Conservation (phyloP, 2,329 filamentous ascomycete genomes). For the Aaosphaeria pasadenensis region DNA sequence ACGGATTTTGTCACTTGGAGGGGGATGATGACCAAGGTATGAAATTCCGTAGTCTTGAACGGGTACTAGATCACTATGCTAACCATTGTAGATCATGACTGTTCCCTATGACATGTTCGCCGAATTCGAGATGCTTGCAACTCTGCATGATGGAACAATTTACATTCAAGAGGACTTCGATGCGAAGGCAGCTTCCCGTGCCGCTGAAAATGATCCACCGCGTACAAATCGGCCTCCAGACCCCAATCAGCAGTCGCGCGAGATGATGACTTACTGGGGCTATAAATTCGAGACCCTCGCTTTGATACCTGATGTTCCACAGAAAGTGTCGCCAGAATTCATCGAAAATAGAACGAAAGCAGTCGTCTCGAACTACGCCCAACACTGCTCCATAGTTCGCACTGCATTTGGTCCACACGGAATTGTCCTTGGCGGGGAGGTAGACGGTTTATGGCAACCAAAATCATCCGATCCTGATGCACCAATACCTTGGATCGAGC, state of each 20-base stretch:
- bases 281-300: constrained; percentile 95
- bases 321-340: constrained; percentile 69
- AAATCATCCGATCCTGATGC: constrained; percentile 14
- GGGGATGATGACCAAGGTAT: constrained; percentile 97
- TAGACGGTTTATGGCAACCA: constrained; percentile 64
- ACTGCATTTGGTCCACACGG: constrained; percentile 77
- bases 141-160: constrained; percentile 72
- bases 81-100: constrained; percentile 68
- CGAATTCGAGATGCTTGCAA: constrained; percentile 96
- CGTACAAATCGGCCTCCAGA: constrained; percentile 39
- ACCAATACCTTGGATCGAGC: constrained; percentile 84
- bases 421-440: constrained; percentile 85
- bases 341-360: constrained; percentile 74
- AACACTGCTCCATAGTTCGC: constrained; percentile 92
- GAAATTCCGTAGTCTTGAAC: background rate
- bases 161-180: constrained; percentile 91
- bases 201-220: constrained; percentile 34
- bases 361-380: constrained; percentile 81
- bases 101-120: constrained; percentile 75
- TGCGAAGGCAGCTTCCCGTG: constrained; percentile 63
- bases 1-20: constrained; percentile 88
- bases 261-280: constrained; percentile 92
- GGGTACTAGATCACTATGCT: background rate
- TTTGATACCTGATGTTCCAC: constrained; percentile 75
- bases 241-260: constrained; percentile 60